Base-by-base conservation (phyloP, 202 grass and related monocot genomes). In the Musa balbisiana region DNA sequence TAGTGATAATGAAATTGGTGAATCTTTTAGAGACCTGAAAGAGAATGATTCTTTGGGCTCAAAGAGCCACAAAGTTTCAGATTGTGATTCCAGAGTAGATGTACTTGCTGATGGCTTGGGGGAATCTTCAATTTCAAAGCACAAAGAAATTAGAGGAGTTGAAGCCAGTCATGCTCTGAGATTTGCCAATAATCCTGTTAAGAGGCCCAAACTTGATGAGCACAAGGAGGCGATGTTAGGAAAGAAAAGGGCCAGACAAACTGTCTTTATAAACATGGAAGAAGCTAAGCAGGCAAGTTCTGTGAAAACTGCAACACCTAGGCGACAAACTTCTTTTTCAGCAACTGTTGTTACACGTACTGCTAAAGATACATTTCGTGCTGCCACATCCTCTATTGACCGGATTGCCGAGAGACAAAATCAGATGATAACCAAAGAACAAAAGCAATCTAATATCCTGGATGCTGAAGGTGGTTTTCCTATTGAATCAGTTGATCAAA, bases 171-270 rank as follows among this genome's bases (percentile, higher is more conserved):
- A 90, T 87, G 91, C 96, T 72, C 68, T 95, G 77, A 95, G 86
- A 84, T 90, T 92, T 80, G 80, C 73, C 0, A 90, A 69, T 80
- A 95, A 89, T 80, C 85, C 91, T 73, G 75, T 89, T 60, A 99
- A 99, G 83, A 91, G 91, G 77, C 83, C 85, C 2, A 95, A 89
- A 82, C 65, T 99, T 49, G 85, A 99, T 52, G 96, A 90, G 49
- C 91, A 95, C 53, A 99, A 99, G 80, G 96, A 81, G 67, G 89
- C 87, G 69, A 99, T 94, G 91, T 71, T 99, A 68, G 96, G 96
- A 69, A 99, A 95, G 83, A 99, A 87, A 69, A 84, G 96, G 65
- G 87, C 91, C 11, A 93, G 95, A 51, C 83, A 99, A 51, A 99
- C 89, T 53, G 83, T 99, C 16, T 99, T 99, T 71, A 99, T 99